Conservation (phyloP, 2,329 filamentous ascomycete genomes). For the Cladosporium sp. region DNA sequence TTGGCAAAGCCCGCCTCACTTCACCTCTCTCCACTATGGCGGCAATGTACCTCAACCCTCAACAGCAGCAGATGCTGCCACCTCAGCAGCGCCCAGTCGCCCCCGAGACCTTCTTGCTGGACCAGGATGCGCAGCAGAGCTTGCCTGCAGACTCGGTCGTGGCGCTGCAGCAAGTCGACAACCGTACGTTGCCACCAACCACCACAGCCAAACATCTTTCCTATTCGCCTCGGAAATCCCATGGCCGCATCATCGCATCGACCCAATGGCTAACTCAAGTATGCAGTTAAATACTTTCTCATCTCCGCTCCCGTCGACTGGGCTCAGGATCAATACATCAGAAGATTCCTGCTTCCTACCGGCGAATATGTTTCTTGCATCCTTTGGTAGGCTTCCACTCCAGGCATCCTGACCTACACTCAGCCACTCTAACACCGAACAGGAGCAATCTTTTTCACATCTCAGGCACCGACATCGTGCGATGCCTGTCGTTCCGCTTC, state of each 20-base stretch:
- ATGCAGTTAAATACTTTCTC: slow-evolving; percentile 89
- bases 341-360: slow-evolving; percentile 89
- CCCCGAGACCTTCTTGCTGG: slow-evolving; percentile 98
- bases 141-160: slow-evolving; percentile 95
- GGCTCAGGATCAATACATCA: slow-evolving; percentile 93
- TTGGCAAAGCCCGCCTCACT: slow-evolving; percentile 21
- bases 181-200: slow-evolving; percentile 59
- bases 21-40: slow-evolving; percentile 8
- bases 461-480: slow-evolving; percentile 95
- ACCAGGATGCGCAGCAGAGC: slow-evolving; percentile 92
- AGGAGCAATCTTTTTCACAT: slow-evolving; percentile 99
- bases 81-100: slow-evolving; percentile 66
- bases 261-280: background rate
- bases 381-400: slow-evolving; percentile 59
- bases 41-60: slow-evolving; percentile 47
- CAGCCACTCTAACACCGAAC: slow-evolving; percentile 15
- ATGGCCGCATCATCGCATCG: background rate
- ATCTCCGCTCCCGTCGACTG: slow-evolving; percentile 98
- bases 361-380: slow-evolving; percentile 99
- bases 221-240: too few relatives aligned
- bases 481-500: slow-evolving; percentile 96
- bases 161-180: slow-evolving; percentile 96
- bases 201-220: too few relatives aligned
- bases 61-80: slow-evolving; percentile 76
- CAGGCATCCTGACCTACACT: slow-evolving; percentile 18